Conservation (phyloP, 345 rosid species). For the Heritiera fomes region DNA sequence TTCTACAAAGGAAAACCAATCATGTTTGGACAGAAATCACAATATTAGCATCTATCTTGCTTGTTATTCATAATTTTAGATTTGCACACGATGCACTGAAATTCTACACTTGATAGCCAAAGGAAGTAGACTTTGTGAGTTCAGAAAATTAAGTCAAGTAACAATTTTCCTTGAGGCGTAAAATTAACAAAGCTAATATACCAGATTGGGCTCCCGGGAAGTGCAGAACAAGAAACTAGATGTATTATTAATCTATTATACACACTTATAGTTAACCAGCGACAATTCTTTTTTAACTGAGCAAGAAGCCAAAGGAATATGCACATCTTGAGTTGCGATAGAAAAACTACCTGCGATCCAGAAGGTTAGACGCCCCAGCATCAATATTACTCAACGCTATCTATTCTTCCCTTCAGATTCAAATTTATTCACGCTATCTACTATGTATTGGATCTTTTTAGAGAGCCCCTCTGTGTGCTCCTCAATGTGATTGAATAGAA, state of each 20-base stretch:
- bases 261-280: background rate
- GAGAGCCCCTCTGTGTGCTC: slow-evolving; percentile 73
- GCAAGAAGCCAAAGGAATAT: background rate
- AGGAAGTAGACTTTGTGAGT: background rate
- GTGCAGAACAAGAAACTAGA: background rate
- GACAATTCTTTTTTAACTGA: background rate
- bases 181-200: background rate
- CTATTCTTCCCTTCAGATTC: slow-evolving; percentile 1
- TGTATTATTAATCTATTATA: background rate
- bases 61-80: background rate
- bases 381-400: slow-evolving; percentile 35
- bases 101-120: background rate
- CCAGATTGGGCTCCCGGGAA: background rate
- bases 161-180: background rate
- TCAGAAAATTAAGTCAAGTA: background rate
- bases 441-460: slow-evolving; percentile 76
- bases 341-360: background rate
- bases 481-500: slow-evolving; percentile 81
- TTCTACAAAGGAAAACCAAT: background rate
- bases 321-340: background rate
- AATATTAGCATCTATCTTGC: background rate
- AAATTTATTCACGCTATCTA: slow-evolving; percentile 47
- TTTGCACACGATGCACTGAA: background rate
- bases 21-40: background rate
- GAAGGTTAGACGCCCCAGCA: slow-evolving; percentile 2